phyloP scores from a whole-genome alignment of 2,329 filamentous ascomycete genomes.

The Fusarium pilosicola region DNA sequence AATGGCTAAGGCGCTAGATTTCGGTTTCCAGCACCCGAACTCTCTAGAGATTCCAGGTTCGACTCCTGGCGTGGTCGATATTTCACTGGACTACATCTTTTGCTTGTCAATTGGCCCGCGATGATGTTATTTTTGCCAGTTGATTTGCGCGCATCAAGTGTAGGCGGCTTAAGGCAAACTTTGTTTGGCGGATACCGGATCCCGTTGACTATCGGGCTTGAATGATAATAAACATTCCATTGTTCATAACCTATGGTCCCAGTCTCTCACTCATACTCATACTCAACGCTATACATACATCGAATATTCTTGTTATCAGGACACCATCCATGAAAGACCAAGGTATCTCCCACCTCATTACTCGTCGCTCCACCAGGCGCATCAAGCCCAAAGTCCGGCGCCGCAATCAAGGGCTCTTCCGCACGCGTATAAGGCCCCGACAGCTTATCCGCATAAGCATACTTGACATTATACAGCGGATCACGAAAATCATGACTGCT shows the following conservation, averaged over 20 bases:
- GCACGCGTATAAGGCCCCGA: constrained; percentile 5
- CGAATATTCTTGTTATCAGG: neutral
- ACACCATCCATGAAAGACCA: constrained; percentile 23
- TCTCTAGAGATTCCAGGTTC: constrained; percentile 32
- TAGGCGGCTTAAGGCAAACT: neutral
- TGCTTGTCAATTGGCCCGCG: neutral
- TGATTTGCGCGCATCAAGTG: too few species aligned
- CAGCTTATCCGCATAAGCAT: constrained; percentile 2
- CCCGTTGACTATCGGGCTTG: neutral
- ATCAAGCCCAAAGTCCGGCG: constrained; percentile 5
- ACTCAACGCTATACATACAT: constrained; percentile 9
- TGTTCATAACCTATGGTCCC: too few species aligned
- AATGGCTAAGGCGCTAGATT: constrained; percentile 33
- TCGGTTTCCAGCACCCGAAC: constrained; percentile 1
- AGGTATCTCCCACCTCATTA: neutral
- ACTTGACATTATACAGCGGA: constrained; percentile 13
- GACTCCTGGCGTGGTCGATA: constrained; percentile 25
- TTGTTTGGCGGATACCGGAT: too few species aligned
- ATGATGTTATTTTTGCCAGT: neutral
- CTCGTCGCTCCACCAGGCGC: constrained; percentile 20
- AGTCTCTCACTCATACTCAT: neutral
- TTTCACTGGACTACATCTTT: neutral
- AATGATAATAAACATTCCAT: neutral
- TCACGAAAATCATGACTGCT: constrained; percentile 15
- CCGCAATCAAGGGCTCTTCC: neutral